Evolutionary conservation across 2,329 filamentous ascomycete genomes (phyloP), one percentile per base, ranked within the genome.

Genomic region (Aureobasidium pullulans): DNA sequence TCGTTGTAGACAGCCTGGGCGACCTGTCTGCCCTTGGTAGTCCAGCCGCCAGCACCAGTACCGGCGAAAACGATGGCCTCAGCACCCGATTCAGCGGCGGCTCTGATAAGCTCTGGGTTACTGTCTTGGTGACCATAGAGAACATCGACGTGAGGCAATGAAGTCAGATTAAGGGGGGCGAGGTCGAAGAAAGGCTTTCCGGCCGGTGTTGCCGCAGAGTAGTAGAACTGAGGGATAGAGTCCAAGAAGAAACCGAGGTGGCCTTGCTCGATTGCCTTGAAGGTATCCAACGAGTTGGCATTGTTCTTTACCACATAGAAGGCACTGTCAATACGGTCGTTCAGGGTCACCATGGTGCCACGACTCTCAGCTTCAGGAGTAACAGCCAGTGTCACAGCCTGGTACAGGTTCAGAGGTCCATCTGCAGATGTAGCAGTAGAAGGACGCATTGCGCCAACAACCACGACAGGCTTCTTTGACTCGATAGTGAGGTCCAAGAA

Each of bases 401-500:
- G 79, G 43, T 83, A 78, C 29, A 86, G 75, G 69, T 87, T 86
- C 66, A 82, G 77, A 15, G 82, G 83, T 0, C 84, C 84, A 62
- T 87, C 84, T 15, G 84, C 83, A 61, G 80, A 82, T 65, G 85
- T 75, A 11, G 82, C 83, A 0, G 83, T 85, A 0, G 82, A 79
- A 4, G 84, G 84, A 9, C 84, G 75, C 84, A 86, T 86, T 16
- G 84, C 79, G 5, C 83, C 84, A 1, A 84, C 83, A 28, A 83
- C 66, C 4, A 86, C 77, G 5, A 86, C 75, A 0, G 84, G 83
- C 68, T 86, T 85, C 32, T 75, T 74, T 44, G 77, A 81, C 64
- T 78, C 78, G 36, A 85, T 68, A 0, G 81, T 83, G 3, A 81
- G 70, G 62, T 85, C 80, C 8, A 86, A 72, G 72, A 85, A 85